Conservation (phyloP, 352 stramenopile species). For the Pythium chondricola region DNA sequence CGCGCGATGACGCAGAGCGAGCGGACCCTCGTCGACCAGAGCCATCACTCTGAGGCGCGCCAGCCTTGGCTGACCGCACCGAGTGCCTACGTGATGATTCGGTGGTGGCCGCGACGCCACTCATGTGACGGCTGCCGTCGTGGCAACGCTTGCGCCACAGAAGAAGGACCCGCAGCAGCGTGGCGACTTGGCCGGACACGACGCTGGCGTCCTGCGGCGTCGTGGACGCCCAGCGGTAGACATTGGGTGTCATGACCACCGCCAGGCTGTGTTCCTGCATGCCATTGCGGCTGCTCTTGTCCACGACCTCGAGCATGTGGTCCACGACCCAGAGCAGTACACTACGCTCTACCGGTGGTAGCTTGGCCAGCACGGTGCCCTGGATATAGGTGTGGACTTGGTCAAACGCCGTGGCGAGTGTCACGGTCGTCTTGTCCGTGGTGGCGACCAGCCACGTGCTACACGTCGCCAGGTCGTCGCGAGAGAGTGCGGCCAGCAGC, state of each 20-base stretch:
- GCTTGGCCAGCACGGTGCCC: conserved; percentile 16
- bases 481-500: conserved; percentile 20
- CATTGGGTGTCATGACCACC: conserved; percentile 52
- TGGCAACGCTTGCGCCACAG: conserved; percentile 22
- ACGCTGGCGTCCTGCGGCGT: conserved; percentile 15
- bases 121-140: no score
- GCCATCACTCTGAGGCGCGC: no score
- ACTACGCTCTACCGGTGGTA: conserved; percentile 22
- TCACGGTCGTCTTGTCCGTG: background rate
- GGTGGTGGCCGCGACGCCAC: no score
- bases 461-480: conserved; percentile 11
- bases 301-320: conserved; percentile 51
- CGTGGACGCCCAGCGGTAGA: conserved; percentile 28
- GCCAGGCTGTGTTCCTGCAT: conserved; percentile 48
- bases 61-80: background rate
- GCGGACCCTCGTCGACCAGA: background rate
- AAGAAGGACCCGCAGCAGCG: conserved; percentile 32
- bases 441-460: background rate
- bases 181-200: conserved; percentile 26
- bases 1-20: background rate
- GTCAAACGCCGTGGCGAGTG: conserved; percentile 6
- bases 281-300: conserved; percentile 26
- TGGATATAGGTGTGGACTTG: conserved; percentile 9
- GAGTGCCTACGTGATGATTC: background rate
- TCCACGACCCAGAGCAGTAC: conserved; percentile 64